Evolutionary conservation across 768 basidiomycete species (phyloP).

Genomic region (Paxillus rubicundulus): DNA sequence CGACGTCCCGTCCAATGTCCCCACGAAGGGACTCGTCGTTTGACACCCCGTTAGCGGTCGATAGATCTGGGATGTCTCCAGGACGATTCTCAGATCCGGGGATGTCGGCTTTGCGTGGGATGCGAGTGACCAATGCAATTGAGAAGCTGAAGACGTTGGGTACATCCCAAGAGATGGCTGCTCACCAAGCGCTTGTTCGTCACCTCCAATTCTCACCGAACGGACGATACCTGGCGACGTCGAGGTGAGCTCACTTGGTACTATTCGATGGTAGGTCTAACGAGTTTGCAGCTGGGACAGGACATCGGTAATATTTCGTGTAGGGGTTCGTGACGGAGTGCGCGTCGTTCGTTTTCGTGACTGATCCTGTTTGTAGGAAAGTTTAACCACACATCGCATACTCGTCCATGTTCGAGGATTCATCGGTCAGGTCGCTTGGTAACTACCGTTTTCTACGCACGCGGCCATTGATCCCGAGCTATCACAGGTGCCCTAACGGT

Average conservation of each 20-base stretch:
- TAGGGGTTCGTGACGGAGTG: constrained; percentile 37
- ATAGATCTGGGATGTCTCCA: constrained; percentile 30
- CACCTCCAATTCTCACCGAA: constrained; percentile 57
- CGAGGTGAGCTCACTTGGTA: constrained; percentile 36
- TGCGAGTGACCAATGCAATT: constrained; percentile 39
- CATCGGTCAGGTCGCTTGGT: constrained; percentile 56
- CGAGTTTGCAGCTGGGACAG: constrained; percentile 43
- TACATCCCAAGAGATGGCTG: constrained; percentile 41
- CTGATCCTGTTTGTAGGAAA: constrained; percentile 33
- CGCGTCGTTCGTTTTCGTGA: constrained; percentile 6
- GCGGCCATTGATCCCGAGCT: constrained; percentile 4
- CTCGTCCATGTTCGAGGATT: constrained; percentile 53
- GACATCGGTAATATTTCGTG: constrained; percentile 49
- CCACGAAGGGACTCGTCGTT: constrained; percentile 31
- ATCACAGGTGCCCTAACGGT: constrained; percentile 47
- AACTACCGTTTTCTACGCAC: constrained; percentile 1
- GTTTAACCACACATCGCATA: constrained; percentile 43
- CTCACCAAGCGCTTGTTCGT: constrained; percentile 49
- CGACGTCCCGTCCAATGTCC: constrained; percentile 30
- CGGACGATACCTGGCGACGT: constrained; percentile 52
- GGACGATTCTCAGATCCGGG: constrained; percentile 32
- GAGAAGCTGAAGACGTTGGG: constrained; percentile 41
- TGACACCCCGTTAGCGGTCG: constrained; percentile 21
- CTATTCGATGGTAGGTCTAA: constrained; percentile 2
- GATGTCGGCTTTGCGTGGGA: constrained; percentile 36